Evolutionary conservation across 768 basidiomycete genomes (phyloP).

Genomic region (Boletus rubroflammeus): DNA sequence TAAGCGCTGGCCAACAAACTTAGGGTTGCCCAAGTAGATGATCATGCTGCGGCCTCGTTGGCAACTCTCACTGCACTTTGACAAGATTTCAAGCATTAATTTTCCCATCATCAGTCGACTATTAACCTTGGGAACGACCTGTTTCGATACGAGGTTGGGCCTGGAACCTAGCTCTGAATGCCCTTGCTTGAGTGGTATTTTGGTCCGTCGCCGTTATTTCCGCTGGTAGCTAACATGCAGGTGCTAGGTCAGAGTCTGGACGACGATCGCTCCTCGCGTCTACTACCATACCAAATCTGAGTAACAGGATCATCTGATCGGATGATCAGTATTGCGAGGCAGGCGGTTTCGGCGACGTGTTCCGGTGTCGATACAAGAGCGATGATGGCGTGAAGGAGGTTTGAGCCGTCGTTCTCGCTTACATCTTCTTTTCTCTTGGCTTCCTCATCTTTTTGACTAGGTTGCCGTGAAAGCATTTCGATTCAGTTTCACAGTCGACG

Average conservation of each 20-base stretch:
- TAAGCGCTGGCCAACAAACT: too few relatives aligned
- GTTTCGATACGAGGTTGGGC: background rate
- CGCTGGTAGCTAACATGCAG: background rate
- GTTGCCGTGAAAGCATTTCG: constrained; percentile 10
- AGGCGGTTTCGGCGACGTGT: constrained; percentile 8
- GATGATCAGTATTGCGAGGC: background rate
- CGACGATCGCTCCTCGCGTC: background rate
- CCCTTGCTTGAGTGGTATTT: background rate
- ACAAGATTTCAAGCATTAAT: background rate
- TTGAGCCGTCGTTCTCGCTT: background rate
- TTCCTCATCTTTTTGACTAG: background rate
- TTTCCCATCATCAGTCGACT: background rate
- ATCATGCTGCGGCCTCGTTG: background rate
- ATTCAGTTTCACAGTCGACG: constrained; percentile 6
- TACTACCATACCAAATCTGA: background rate
- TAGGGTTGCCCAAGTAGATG: background rate
- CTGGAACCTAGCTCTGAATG: background rate
- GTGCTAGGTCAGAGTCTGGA: background rate
- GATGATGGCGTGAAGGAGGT: constrained; percentile 1
- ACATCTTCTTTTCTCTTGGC: too few relatives aligned
- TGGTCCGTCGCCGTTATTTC: background rate
- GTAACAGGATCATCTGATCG: background rate
- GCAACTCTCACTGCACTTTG: background rate
- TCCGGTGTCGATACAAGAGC: background rate
- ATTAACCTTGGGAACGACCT: background rate